Evolutionary conservation across 1,284 basidiomycete genomes (phyloP), one percentile per base, ranked within the genome.

Genomic region (Heterobasidion occidentale): DNA sequence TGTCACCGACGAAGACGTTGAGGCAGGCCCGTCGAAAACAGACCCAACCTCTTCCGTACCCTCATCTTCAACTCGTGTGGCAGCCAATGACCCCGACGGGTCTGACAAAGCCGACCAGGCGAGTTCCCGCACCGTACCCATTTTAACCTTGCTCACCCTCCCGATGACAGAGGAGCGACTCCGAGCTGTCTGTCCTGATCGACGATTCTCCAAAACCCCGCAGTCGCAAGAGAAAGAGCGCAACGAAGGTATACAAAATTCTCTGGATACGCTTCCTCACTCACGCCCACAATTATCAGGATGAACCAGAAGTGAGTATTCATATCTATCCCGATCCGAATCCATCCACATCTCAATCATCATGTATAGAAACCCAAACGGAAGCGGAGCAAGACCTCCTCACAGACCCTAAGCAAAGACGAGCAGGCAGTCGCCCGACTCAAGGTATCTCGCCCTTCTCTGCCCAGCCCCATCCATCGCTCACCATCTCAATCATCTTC

Each of bases 121-220:
- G 27, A 27, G 27, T 27, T 27, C 27, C 27, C 27, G 27, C 27
- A 27, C n/a, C 38, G 5, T 42, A 4, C 38, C 9, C 38, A 42
- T 42, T 7, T 9, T 3, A 42, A 42, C 38, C 27, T 27, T 27
- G 27, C 27, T 27, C 27, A 27, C 27, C 27, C 27, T 27, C 27
- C 5, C 6, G 27, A 4, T 6, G 5, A 27, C n/a, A 42, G 38
- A 42, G 42, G 68, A 80, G 78, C 64, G 84, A 81, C 45, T 82
- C 84, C 2, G 84, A 86, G 55, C 62, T 84, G 52, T 85, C 84
- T 4, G 77, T 78, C 5, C 71, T 86, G 11, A 70, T 79, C 36
- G 83, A 86, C 57, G 81, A 82, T 46, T 74, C 77, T 9, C 77
- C 76, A 1, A 78, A 77, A 61, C 69, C 27, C 27, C 27, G 64